These are phyloP conservation scores for Trichoderma sp. DNA, from an alignment of 2,329 filamentous ascomycete species.

Conservation along the genomic window DNA sequence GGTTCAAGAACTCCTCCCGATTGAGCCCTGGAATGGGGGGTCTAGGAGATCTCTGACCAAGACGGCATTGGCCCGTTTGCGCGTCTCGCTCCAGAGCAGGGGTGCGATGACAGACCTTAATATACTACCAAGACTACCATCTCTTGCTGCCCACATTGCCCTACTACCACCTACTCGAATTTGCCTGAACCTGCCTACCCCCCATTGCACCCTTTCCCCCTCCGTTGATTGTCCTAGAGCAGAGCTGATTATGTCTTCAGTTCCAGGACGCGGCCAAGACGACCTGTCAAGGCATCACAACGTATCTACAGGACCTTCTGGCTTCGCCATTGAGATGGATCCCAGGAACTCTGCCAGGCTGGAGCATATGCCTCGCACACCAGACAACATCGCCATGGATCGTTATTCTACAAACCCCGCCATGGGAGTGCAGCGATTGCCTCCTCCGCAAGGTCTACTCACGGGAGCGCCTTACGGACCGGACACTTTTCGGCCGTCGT, in stretches of 20 bases:
- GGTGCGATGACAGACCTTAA: constrained; percentile 17
- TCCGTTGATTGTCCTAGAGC: constrained; percentile 1
- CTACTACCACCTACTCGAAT: neutral
- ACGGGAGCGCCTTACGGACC: constrained; percentile 22
- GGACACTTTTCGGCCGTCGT: constrained; percentile 15
- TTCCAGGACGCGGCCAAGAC: constrained; percentile 16
- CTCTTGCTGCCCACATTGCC: constrained; percentile 7
- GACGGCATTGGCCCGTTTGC: constrained; percentile 20
- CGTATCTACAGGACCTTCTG: constrained; percentile 24
- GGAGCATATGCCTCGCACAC: constrained; percentile 28
- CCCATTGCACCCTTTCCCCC: neutral
- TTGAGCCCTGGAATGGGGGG: constrained; percentile 10
- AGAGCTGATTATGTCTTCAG: constrained; percentile 21
- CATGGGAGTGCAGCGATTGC: constrained; percentile 19
- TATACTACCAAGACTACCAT: constrained; percentile 12
- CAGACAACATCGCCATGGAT: constrained; percentile 25
- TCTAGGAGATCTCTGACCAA: constrained; percentile 12
- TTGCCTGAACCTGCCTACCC: neutral
- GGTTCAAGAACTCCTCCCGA: constrained; percentile 19
- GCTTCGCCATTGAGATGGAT: constrained; percentile 23
- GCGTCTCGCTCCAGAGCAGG: constrained; percentile 21
- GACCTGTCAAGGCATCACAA: constrained; percentile 17
- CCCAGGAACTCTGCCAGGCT: constrained; percentile 19
- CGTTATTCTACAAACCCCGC: constrained; percentile 20
- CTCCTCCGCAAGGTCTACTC: constrained; percentile 25